Evolutionary conservation across 768 basidiomycete species (phyloP), one percentile per base, ranked within the genome.

Genomic region (Auricularia sp.): DNA sequence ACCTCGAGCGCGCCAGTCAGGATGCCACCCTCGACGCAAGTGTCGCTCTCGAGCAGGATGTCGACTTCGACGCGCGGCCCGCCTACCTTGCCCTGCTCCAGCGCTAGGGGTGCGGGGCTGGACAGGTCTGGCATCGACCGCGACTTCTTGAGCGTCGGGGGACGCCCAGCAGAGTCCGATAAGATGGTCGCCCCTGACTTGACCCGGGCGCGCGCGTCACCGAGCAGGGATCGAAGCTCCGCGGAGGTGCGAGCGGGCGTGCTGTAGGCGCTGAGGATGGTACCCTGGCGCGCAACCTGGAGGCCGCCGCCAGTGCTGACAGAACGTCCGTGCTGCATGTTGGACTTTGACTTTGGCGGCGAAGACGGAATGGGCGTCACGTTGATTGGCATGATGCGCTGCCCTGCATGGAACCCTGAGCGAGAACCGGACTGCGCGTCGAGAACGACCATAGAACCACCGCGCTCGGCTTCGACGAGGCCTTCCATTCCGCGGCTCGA

Each of bases 21-120:
- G 67, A 79, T 77, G 6, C 85, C 86, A 3, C 93, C 93, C 77
- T 96, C 90, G 3, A 95, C 88, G 68, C 85, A 86, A 10, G 84
- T 79, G 65, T 90, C 82, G 68, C 83, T 85, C 66, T 90, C 85
- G 37, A 93, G 80, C n/a, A 84, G 75, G 47, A 96, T 84, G 69
- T 95, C 91, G 11, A 95, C 78, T 72, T 89, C 88, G 1, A 95
- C 88, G 63, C 91, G 86, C 7, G 92, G 85, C 14, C 47, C 47
- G 29, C 82, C 84, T 14, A 83, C 71, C 69, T 85, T 87, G 3
- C 90, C 86, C 70, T 90, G 88, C 73, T 92, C 92, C 45, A 92
- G 76, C 1, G 75, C 73, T 5, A 51, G 47, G 11, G 47, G 47
- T 18, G 6, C 16, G 21, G 47, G 18, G 47, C 18, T 51, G 11